Evolutionary conservation across 805 yeast species (phyloP), one percentile per base, ranked within the genome.

Genomic region (Blastobotrys parvus): DNA sequence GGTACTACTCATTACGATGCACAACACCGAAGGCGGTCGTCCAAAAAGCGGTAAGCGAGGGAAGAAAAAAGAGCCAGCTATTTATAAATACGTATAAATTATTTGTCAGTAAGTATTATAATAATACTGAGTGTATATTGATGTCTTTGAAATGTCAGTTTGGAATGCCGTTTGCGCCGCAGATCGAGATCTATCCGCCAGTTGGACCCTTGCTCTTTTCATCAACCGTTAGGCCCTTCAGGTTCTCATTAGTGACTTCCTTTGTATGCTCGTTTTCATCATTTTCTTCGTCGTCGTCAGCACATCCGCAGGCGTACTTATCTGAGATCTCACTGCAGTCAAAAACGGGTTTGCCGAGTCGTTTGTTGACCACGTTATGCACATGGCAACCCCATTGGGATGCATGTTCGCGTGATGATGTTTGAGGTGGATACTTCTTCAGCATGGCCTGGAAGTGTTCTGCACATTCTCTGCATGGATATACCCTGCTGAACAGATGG

Each of bases 241-340:
- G 15, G 3, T 25, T n/a, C 3, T 31, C 20, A 6, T 30, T 31
- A 23, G 37, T 30, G 18, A 16, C 27, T 20, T 15, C 59, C 46
- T 66, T 66, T 23, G 45, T 45, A 8, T 43, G 43, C 29, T 47
- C 51, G 6, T 46, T 53, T 30, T 47, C 50, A 43, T 70, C 78
- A 38, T 66, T 71, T 4, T 54, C 64, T 51, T 72, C 76, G 53
- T 79, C 90, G 40, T 78, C 94, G 10, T 61, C 70, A 1, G 92
- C 95, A 65, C 98, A 90, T 0, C 98, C 98, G 68, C 98, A 90
- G 56, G 89, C 95, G 62, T 92, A 92, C 62, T 86, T 92, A 52
- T 87, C 96, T 42, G 85, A 67, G 44, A 92, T 82, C 5, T 74
- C 77, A 2, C 85, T 71, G 60, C 99, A 92, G 60, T 92, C 97